Conservation (phyloP, 805 yeast genomes). For the Metschnikowia continentalis region DNA sequence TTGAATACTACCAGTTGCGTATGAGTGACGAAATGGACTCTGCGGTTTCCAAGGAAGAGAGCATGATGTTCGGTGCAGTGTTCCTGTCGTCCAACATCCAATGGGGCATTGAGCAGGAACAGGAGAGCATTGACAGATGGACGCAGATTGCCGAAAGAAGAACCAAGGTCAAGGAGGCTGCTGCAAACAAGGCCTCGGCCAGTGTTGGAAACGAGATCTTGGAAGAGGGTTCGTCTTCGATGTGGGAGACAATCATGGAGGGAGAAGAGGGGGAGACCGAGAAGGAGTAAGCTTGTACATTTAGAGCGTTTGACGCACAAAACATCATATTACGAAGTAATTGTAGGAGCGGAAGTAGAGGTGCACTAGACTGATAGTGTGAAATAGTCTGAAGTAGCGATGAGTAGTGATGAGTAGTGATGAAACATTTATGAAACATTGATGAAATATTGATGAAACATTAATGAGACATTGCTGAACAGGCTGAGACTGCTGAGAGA, state of each 20-base stretch:
- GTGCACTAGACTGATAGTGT: too few relatives aligned
- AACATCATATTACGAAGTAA: not conserved
- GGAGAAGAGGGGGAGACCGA: slow-evolving; percentile 13
- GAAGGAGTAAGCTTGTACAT: slow-evolving; percentile 10
- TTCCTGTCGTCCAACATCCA: slow-evolving; percentile 60
- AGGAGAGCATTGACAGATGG: slow-evolving; percentile 69
- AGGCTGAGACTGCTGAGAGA: too few relatives aligned
- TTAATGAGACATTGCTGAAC: too few relatives aligned
- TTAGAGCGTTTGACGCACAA: not conserved
- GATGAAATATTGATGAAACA: too few relatives aligned
- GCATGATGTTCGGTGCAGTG: slow-evolving; percentile 78
- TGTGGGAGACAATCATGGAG: slow-evolving; percentile 21
- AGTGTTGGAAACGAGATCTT: slow-evolving; percentile 17
- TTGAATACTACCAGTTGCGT: slow-evolving; percentile 82
- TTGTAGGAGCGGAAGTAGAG: too few relatives aligned
- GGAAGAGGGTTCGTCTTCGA: slow-evolving; percentile 18
- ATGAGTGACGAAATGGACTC: slow-evolving; percentile 77
- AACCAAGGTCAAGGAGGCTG: slow-evolving; percentile 55
- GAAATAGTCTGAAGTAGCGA: too few relatives aligned
- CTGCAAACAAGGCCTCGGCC: slow-evolving; percentile 18
- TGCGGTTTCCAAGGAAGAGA: slow-evolving; percentile 75
- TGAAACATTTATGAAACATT: too few relatives aligned
- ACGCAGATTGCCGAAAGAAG: slow-evolving; percentile 60
- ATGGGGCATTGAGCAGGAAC: slow-evolving; percentile 68
- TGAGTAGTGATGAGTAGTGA: too few relatives aligned